Percentiles rank a stretch among this genome's conserved stretches.
Evolutionary conservation across 169 alveolate species (phyloP).

Genomic region (Cryptosporidium bovis): DNA sequence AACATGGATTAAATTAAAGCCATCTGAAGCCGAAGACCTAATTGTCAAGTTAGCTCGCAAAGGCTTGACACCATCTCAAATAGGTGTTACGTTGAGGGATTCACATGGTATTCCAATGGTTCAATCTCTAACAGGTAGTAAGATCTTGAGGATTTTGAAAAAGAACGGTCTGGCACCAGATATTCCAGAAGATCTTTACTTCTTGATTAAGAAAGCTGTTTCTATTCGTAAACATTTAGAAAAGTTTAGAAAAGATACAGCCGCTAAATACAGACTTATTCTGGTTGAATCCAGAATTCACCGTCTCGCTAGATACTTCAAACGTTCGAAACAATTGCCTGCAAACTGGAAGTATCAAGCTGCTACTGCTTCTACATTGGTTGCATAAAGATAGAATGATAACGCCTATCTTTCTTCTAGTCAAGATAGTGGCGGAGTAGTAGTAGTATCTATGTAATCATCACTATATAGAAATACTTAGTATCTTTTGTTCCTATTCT

Average conservation of each 20-base stretch:
- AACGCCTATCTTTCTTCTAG: too few species aligned
- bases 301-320: slow-evolving; percentile 98
- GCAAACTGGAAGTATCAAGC: slow-evolving; percentile 97
- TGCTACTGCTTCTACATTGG: slow-evolving; percentile 88
- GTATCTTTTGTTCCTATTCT: too few species aligned
- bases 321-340: slow-evolving; percentile 95
- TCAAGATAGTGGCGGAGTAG: too few species aligned
- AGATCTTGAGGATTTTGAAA: slow-evolving; percentile 96
- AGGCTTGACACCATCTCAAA: slow-evolving; percentile 97
- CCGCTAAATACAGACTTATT: slow-evolving; percentile 96
- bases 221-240: slow-evolving; percentile 98
- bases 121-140: slow-evolving; percentile 94
- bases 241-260: slow-evolving; percentile 95
- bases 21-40: slow-evolving; percentile 93
- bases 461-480: too few species aligned
- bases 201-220: slow-evolving; percentile 98
- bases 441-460: too few species aligned
- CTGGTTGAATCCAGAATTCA: slow-evolving; percentile 97
- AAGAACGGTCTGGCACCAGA: slow-evolving; percentile 96
- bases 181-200: slow-evolving; percentile 98
- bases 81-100: slow-evolving; percentile 98
- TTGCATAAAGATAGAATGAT: slow-evolving; percentile 77
- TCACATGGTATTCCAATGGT: slow-evolving; percentile 97
- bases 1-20: slow-evolving; percentile 95
- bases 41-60: slow-evolving; percentile 96